Evolutionary conservation across 257 asterid species (phyloP), one percentile per base, ranked within the genome.

Genomic region (Cinchona pubescens): DNA sequence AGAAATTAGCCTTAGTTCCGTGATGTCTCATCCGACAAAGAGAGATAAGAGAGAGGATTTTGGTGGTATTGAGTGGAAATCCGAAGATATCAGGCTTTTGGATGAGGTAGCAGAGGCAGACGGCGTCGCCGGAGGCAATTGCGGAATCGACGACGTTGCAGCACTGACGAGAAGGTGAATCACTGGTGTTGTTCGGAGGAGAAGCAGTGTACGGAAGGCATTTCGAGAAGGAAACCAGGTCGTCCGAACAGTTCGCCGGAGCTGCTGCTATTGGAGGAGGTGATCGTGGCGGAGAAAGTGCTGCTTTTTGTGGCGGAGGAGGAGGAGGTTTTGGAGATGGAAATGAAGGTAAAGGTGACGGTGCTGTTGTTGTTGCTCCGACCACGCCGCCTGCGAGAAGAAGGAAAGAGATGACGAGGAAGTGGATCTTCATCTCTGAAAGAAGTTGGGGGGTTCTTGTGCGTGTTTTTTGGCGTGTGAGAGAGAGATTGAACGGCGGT

Each of bases 41-140:
- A 53, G 90, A 82, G 38, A 90, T 60, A 81, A 93, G 91, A 40
- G 96, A 85, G 63, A 84, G 34, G 38, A 91, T 78, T 76, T 75
- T 89, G 48, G 84, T 70, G 13, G 87, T 74, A 82, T 79, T 83
- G 78, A 91, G 76, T 25, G 97, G 95, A 78, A 91, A 91, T 37
- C 97, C 97, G 65, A 93, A 84, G 45, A 89, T 79, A 45, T 75
- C 73, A 37, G 97, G 96, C 72, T 83, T 81, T 30, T 46, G 87
- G 45, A 89, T 61, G 51, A 93, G 77, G 88, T 91, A 85, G 80
- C 98, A 92, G 68, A 91, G 74, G 67, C 98, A 93, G 76, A 89
- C 55, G 21, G 87, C 88, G 68, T 83, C 75, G 65, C 87, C 84
- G 65, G 86, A 74, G 32, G 32, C 5, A 78, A 83, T 82, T 1